Percentiles rank a stretch among this genome's conserved stretches.
phyloP scores from a whole-genome alignment of 495 filamentous ascomycete species.

The Podospora comata region DNA sequence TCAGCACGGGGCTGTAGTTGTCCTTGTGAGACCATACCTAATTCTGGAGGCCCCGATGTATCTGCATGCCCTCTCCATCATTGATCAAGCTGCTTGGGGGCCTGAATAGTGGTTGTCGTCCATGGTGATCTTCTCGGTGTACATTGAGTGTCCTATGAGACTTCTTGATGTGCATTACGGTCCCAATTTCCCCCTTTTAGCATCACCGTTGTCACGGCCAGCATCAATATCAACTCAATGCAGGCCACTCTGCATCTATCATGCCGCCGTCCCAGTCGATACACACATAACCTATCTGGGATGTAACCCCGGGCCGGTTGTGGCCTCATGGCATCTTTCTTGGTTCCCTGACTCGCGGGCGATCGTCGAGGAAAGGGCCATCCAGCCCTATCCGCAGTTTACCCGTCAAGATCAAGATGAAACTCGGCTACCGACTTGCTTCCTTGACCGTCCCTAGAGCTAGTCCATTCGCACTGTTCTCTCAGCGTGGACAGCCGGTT shows the following conservation, averaged over 20 bases:
- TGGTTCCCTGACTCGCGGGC: not conserved
- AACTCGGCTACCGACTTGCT: not conserved
- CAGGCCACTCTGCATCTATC: not conserved
- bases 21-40: not conserved
- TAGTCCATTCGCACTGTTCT: not conserved
- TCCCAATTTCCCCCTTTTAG: not conserved
- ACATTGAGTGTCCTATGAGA: no score
- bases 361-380: not conserved
- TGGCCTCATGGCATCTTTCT: not conserved
- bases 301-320: not conserved
- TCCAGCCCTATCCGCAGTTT: not conserved
- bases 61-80: not conserved
- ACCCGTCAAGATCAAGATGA: not conserved
- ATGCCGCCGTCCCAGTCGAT: not conserved
- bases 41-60: not conserved
- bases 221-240: not conserved
- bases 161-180: not conserved
- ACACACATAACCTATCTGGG: not conserved
- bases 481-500: not conserved
- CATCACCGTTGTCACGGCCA: not conserved
- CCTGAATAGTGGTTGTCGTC: not conserved
- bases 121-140: not conserved
- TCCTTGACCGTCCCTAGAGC: not conserved
- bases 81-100: not conserved
- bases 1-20: not conserved